A percentile compares a stretch with the other conserved stretches of the same genome.
These are phyloP conservation scores for Penicillium cosmopolitanum DNA, from an alignment of 495 filamentous ascomycete genomes.

Conservation along the genomic window DNA sequence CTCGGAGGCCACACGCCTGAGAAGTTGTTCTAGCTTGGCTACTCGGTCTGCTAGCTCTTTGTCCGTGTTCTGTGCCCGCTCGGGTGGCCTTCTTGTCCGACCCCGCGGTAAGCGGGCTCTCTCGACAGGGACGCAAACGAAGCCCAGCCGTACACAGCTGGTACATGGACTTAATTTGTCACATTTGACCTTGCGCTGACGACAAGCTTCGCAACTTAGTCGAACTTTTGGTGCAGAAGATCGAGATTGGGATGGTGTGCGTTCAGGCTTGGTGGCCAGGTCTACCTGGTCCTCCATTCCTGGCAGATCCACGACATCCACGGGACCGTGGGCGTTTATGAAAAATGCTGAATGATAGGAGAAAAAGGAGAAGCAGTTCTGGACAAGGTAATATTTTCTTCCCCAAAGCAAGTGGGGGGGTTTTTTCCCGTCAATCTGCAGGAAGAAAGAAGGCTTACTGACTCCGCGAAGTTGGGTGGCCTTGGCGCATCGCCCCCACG, in stretches of 20 bases:
- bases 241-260: slow-evolving; percentile 19
- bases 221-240: slow-evolving; percentile 32
- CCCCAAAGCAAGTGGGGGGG: too few relatives aligned
- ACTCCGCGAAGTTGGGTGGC: not conserved
- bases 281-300: slow-evolving; percentile 21
- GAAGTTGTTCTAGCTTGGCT: slow-evolving; percentile 35
- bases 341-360: not conserved
- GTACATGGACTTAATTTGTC: slow-evolving; percentile 73
- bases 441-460: not conserved
- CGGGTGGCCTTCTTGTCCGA: slow-evolving; percentile 43
- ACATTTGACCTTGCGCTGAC: slow-evolving; percentile 79
- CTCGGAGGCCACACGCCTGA: slow-evolving; percentile 25
- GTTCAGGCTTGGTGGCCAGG: slow-evolving; percentile 13
- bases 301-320: slow-evolving; percentile 8
- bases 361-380: not conserved
- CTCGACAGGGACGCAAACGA: slow-evolving; percentile 60
- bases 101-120: slow-evolving; percentile 41
- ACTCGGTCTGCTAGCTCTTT: slow-evolving; percentile 32
- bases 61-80: slow-evolving; percentile 19
- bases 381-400: too few relatives aligned
- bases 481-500: slow-evolving; percentile 2
- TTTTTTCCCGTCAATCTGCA: not conserved
- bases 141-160: slow-evolving; percentile 64
- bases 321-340: not conserved
- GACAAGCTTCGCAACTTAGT: slow-evolving; percentile 55